Evolutionary conservation across 495 filamentous ascomycete genomes (phyloP).

Genomic region (Tuber aestivum): DNA sequence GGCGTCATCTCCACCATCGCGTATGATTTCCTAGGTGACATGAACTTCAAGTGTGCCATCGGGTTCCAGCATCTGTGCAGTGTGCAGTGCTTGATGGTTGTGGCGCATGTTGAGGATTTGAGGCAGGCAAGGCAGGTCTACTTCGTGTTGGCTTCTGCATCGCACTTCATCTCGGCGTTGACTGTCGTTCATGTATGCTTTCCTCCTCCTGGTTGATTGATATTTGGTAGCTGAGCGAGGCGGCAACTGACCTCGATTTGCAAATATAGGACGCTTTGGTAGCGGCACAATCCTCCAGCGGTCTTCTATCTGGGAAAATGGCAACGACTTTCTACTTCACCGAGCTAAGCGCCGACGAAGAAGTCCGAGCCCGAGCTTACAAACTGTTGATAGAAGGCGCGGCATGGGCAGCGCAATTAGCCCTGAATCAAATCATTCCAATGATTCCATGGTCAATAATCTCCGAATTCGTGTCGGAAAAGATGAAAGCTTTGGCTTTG

Average conservation of each 20-base stretch:
- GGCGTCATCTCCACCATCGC: constrained; percentile 36
- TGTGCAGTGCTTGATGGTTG: constrained; percentile 31
- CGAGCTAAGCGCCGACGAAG: constrained; percentile 19
- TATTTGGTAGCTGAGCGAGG: background rate
- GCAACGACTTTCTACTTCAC: constrained; percentile 31
- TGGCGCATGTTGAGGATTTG: constrained; percentile 30
- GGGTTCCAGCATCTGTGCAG: constrained; percentile 26
- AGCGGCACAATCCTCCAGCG: constrained; percentile 26
- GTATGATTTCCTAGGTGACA: constrained; percentile 38
- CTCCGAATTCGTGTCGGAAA: background rate
- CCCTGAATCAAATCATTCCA: constrained; percentile 22
- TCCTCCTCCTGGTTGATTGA: background rate
- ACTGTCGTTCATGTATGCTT: constrained; percentile 30
- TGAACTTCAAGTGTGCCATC: constrained; percentile 37
- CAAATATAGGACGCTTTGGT: constrained; percentile 17
- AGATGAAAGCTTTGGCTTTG: background rate
- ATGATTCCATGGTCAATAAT: constrained; percentile 30
- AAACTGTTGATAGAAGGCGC: constrained; percentile 24
- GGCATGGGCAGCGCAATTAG: constrained; percentile 32
- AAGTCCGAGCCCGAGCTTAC: constrained; percentile 11
- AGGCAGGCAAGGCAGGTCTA: constrained; percentile 31
- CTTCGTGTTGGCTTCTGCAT: constrained; percentile 26
- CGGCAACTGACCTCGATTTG: background rate
- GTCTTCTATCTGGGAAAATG: constrained; percentile 32
- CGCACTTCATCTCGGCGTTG: constrained; percentile 27